A percentile compares a stretch with the other conserved stretches of the same genome.
These are phyloP conservation scores for Mucor sp. DNA, from an alignment of 371 early-diverging fungal species.

Conservation along the genomic window DNA sequence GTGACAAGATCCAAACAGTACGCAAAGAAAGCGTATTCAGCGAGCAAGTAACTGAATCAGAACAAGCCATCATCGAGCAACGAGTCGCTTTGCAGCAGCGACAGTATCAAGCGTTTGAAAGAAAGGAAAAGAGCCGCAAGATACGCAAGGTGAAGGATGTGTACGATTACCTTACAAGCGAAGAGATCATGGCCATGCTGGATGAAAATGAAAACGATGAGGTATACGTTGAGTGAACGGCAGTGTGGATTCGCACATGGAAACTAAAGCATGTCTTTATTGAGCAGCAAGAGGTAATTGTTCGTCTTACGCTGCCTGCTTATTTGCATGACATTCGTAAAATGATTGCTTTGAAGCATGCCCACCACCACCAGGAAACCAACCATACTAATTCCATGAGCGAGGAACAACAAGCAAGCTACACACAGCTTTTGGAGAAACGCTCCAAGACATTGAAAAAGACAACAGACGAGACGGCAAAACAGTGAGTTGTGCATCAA, in stretches of 20 bases:
- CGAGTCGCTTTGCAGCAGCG: constrained; percentile 87
- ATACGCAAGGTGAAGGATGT: constrained; percentile 71
- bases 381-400: constrained; percentile 66
- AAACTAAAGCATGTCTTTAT: background rate
- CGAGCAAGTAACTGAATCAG: constrained; percentile 83
- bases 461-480: constrained; percentile 74
- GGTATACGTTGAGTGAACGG: too few species aligned
- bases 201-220: constrained; percentile 80
- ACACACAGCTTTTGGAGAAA: constrained; percentile 80
- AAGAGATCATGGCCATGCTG: constrained; percentile 82
- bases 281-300: constrained; percentile 68
- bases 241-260: background rate
- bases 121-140: constrained; percentile 71
- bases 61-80: constrained; percentile 83
- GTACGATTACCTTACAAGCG: constrained; percentile 73
- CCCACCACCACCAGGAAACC: constrained; percentile 29
- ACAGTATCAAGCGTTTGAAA: constrained; percentile 80
- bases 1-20: constrained; percentile 78
- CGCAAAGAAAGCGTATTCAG: constrained; percentile 87
- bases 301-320: constrained; percentile 71
- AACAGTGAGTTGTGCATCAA: constrained; percentile 54
- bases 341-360: constrained; percentile 65
- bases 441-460: constrained; percentile 79
- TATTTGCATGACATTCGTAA: constrained; percentile 73
- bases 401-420: constrained; percentile 77